Base-by-base conservation (phyloP, 1,284 basidiomycete genomes). In the Moesziomyces sp. region DNA sequence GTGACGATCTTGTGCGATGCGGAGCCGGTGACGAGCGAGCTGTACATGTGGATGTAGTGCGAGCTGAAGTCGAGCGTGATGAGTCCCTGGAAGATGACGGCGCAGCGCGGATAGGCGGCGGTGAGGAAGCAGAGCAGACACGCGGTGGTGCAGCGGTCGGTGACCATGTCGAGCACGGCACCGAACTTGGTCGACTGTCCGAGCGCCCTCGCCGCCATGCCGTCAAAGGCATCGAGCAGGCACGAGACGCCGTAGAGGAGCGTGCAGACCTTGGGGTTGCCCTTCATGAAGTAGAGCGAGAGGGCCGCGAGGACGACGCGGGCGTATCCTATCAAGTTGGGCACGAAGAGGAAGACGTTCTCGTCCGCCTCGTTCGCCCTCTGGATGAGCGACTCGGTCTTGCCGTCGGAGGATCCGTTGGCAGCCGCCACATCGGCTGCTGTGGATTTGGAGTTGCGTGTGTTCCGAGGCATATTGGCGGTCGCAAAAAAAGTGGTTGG, bases 21-120 rank as follows among this genome's bases (percentile, higher is more conserved):
- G 8, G 94, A 93, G 40, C 97, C 97, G 26, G 95, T 96, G 35
- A 93, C 88, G 50, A 99, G 89, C 40, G 97, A 97, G 79, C 96
- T 96, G 86, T 98, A 97, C 96, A 99, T 99, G 87, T 99, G 97
- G 89, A 99, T 98, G 87, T 98, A 99, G 85, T 99, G 96, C 80
- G 93, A 96, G 74, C 92, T 91, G 85, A 99, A 99, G 86, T 99
- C 97, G 71, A 99, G 90, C 0, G 95, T 90, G 85, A 99, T 98
- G 69, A 99, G 90, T 85, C 92, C 92, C 86, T 97, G 94, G 87
- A 99, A 98, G 52, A 91, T 82, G 53, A 97, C 87, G 3, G 94
- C 92, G 75, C 87, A 92, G 35, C 86, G 82, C 9, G 94, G 93
- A 85, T 97, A 99, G 46, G 90, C 92, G 7, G 91, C 92, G 10